phyloP scores from a whole-genome alignment of 441 rosid species.

The Manihot esculenta region DNA sequence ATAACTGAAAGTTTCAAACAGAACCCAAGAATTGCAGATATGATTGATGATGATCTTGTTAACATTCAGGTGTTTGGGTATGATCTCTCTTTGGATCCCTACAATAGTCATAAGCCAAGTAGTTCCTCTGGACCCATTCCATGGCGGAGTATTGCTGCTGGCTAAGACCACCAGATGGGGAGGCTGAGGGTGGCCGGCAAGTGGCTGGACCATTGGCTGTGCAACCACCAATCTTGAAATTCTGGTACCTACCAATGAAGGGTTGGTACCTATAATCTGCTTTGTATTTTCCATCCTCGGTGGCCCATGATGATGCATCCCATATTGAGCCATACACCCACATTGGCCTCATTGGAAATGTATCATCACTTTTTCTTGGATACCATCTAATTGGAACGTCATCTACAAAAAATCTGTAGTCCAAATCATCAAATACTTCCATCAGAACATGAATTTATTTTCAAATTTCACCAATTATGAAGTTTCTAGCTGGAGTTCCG shows the following conservation, averaged over 20 bases:
- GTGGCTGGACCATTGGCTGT: constrained; percentile 45
- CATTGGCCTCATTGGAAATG: constrained; percentile 91
- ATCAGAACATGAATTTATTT: no score
- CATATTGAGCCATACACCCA: constrained; percentile 96
- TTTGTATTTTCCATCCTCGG: constrained; percentile 88
- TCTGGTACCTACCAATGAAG: constrained; percentile 62
- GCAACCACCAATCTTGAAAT: constrained; percentile 77
- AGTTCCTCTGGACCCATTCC: constrained; percentile 78
- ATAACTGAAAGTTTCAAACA: not conserved
- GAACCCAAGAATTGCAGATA: no score
- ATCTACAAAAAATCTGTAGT: constrained; percentile 79
- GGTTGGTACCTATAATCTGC: constrained; percentile 93
- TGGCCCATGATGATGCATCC: constrained; percentile 99
- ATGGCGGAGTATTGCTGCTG: constrained; percentile 58
- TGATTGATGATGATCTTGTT: not conserved
- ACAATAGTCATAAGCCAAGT: constrained; percentile 75
- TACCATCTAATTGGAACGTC: constrained; percentile 93
- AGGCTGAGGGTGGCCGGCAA: constrained; percentile 61
- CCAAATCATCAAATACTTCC: constrained; percentile 10
- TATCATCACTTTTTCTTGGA: constrained; percentile 65
- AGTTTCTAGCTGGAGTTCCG: no score
- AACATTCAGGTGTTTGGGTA: constrained; percentile 78
- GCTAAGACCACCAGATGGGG: constrained; percentile 62
- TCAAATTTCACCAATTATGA: no score
- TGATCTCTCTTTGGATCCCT: constrained; percentile 70